Evolutionary conservation across 495 filamentous ascomycete species (phyloP).

Genomic region (Penicillium manginii): DNA sequence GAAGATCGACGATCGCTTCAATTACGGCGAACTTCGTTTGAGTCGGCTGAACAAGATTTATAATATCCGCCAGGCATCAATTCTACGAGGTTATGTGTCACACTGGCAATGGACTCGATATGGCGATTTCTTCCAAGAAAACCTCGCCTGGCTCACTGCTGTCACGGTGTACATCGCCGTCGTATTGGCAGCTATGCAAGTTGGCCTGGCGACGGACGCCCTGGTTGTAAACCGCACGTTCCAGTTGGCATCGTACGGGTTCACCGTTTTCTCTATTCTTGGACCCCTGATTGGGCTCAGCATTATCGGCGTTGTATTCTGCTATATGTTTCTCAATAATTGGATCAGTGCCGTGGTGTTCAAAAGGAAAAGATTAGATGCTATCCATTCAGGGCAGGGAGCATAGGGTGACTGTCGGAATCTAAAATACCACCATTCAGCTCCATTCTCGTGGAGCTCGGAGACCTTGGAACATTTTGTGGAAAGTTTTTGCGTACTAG

Average conservation of each 20-base stretch:
- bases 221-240: constrained; percentile 45
- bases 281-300: constrained; percentile 25
- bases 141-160: constrained; percentile 49
- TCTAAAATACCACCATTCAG: no score
- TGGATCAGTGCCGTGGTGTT: background rate
- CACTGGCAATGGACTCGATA: constrained; percentile 15
- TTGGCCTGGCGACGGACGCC: constrained; percentile 51
- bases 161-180: constrained; percentile 55
- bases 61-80: background rate
- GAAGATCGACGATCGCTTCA: constrained; percentile 43
- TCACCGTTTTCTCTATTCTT: constrained; percentile 54
- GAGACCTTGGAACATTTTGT: no score
- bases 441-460: no score
- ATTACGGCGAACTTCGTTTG: constrained; percentile 51
- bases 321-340: constrained; percentile 8
- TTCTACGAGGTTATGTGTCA: constrained; percentile 11
- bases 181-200: constrained; percentile 62
- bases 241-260: constrained; percentile 53
- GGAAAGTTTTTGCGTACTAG: no score
- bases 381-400: no score
- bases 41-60: constrained; percentile 22
- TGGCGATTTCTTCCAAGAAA: constrained; percentile 40
- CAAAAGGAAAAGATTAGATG: no score
- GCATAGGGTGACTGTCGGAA: no score
- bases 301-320: constrained; percentile 6